Evolutionary conservation across 2,329 filamentous ascomycete genomes (phyloP).

Genomic region (Berkeleyomyces rouxiae): DNA sequence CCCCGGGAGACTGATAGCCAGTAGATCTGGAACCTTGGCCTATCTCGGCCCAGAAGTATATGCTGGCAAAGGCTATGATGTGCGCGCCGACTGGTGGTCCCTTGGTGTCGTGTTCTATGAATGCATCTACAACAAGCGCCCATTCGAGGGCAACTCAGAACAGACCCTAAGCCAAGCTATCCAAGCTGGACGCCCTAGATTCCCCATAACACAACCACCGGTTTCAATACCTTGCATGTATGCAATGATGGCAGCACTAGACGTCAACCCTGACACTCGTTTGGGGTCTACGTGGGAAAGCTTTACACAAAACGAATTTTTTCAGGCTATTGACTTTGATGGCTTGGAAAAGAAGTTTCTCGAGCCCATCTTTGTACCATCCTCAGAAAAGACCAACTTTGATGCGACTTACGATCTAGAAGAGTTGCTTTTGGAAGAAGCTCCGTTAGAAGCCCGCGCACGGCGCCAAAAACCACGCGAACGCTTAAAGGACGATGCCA

Average conservation of each 20-base stretch:
- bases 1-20: constrained; percentile 66
- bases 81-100: constrained; percentile 96
- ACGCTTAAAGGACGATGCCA: constrained; percentile 81
- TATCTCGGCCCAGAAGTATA: constrained; percentile 96
- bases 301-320: constrained; percentile 81
- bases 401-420: constrained; percentile 96
- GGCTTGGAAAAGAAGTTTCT: constrained; percentile 74
- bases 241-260: constrained; percentile 69
- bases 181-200: constrained; percentile 65
- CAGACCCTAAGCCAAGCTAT: constrained; percentile 66
- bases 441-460: constrained; percentile 80
- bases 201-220: constrained; percentile 79
- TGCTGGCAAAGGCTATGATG: constrained; percentile 71
- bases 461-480: constrained; percentile 87
- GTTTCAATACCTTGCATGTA: constrained; percentile 80
- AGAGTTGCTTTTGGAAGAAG: constrained; percentile 83
- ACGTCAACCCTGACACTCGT: constrained; percentile 61
- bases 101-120: constrained; percentile 97
- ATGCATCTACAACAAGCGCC: constrained; percentile 98
- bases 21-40: constrained; percentile 90
- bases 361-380: constrained; percentile 80
- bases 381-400: constrained; percentile 96
- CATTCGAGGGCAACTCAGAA: constrained; percentile 82
- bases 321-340: constrained; percentile 68
- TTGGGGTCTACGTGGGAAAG: constrained; percentile 77